phyloP scores from a whole-genome alignment of 2,329 filamentous ascomycete genomes.

The Diaporthe aspalathi region DNA sequence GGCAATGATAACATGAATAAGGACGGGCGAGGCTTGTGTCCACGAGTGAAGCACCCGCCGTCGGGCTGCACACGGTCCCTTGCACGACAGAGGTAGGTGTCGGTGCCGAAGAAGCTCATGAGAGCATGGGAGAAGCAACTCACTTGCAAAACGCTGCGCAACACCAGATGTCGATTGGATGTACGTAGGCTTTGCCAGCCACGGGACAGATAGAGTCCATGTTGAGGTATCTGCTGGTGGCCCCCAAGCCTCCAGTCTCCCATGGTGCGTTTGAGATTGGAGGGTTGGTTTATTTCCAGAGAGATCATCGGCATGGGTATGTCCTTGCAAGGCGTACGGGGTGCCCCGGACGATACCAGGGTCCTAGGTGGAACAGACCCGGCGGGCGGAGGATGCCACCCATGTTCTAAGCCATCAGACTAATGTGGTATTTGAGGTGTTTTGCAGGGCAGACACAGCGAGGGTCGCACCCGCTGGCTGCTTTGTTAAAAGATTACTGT shows the following conservation, averaged over 20 bases:
- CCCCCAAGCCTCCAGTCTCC: constrained; percentile 17
- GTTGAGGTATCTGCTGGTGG: neutral
- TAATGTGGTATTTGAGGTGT: constrained; percentile 11
- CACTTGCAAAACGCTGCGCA: neutral
- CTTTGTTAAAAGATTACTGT: constrained; percentile 33
- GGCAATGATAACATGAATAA: constrained; percentile 26
- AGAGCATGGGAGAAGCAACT: neutral
- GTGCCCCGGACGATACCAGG: constrained; percentile 30
- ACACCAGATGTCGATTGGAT: neutral
- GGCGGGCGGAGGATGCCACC: constrained; percentile 29
- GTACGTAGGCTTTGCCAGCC: neutral
- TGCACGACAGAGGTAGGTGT: neutral
- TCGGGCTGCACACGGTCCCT: neutral
- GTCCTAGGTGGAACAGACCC: constrained; percentile 30
- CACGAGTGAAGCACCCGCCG: neutral
- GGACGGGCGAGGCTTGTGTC: constrained; percentile 15
- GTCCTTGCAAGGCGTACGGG: constrained; percentile 28
- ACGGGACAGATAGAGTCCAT: neutral
- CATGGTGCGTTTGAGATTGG: constrained; percentile 35
- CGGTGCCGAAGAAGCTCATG: constrained; percentile 17
- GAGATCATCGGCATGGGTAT: constrained; percentile 29
- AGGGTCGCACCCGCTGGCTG: constrained; percentile 3
- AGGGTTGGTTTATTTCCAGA: constrained; percentile 26
- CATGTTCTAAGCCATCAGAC: constrained; percentile 5
- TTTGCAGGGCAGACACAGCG: constrained; percentile 9